Evolutionary conservation across 116 monocot species (phyloP).

Genomic region (Trichopus zeylanicus): DNA sequence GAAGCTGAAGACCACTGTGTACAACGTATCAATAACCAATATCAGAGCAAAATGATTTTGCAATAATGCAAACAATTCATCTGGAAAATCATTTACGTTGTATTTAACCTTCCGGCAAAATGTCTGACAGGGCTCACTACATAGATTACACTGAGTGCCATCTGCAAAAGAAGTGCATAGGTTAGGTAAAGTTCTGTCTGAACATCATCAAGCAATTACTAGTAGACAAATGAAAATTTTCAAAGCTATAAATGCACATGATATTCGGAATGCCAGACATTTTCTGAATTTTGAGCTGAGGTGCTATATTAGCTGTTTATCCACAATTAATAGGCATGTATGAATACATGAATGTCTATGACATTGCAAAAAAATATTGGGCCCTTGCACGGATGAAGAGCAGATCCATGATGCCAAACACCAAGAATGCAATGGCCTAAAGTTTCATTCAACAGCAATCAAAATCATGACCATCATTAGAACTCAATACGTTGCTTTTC

Average conservation of each 20-base stretch:
- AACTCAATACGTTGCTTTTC: too few relatives aligned
- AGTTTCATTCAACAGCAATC: background rate
- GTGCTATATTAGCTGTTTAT: background rate
- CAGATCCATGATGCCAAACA: conserved; percentile 81
- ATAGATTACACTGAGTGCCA: conserved; percentile 47
- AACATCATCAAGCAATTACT: background rate
- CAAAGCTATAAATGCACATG: too few relatives aligned
- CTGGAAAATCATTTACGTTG: background rate
- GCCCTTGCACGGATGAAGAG: conserved; percentile 70
- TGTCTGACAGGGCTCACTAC: conserved; percentile 75
- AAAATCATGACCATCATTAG: background rate
- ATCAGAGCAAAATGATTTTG: background rate
- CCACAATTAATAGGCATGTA: conserved; percentile 26
- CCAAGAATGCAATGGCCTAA: conserved; percentile 66
- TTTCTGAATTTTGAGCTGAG: too few relatives aligned
- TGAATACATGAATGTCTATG: conserved; percentile 54
- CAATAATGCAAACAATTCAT: too few relatives aligned
- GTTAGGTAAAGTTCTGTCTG: background rate
- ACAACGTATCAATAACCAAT: background rate
- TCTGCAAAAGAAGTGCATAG: conserved; percentile 24
- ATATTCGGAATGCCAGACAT: too few relatives aligned
- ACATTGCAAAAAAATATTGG: conserved; percentile 81
- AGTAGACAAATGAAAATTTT: background rate
- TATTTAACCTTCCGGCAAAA: conserved; percentile 58
- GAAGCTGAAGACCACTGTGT: conserved; percentile 50